phyloP scores from a whole-genome alignment of 1,139 yeast species.

The Blastobotrys petasosporus region DNA sequence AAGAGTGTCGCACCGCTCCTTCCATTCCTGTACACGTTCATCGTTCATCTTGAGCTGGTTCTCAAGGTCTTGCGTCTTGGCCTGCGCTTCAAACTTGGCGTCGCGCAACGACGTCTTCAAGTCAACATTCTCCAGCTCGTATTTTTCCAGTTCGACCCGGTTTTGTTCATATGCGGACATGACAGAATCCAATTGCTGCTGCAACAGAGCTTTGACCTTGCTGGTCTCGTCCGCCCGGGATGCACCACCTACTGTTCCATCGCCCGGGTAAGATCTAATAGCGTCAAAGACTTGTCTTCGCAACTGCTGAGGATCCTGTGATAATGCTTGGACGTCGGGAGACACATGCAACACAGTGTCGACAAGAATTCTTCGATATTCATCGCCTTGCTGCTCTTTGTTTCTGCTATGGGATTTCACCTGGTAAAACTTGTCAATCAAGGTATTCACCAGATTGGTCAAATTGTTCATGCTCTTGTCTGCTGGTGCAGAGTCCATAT shows the following conservation, averaged over 20 bases:
- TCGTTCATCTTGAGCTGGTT: constrained; percentile 26
- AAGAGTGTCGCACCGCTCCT: constrained; percentile 29
- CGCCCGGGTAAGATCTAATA: neutral
- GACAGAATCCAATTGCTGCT: constrained; percentile 21
- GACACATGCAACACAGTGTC: constrained; percentile 6
- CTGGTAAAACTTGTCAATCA: neutral
- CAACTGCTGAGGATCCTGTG: constrained; percentile 1
- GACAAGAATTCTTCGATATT: constrained; percentile 1
- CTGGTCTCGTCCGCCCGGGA: constrained; percentile 5
- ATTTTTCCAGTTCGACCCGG: constrained; percentile 28
- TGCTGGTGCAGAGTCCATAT: too few relatives aligned
- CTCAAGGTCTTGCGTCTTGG: constrained; percentile 26
- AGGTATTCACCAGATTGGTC: constrained; percentile 2
- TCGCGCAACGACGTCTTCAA: constrained; percentile 34
- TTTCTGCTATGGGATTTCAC: neutral
- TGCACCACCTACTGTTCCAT: neutral
- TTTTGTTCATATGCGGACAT: constrained; percentile 24
- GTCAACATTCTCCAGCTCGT: constrained; percentile 33
- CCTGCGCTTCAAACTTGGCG: constrained; percentile 26
- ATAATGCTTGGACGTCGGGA: constrained; percentile 4
- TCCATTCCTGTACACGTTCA: constrained; percentile 29
- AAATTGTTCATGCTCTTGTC: neutral
- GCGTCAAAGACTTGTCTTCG: constrained; percentile 4
- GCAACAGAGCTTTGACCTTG: constrained; percentile 18
- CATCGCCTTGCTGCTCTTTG: constrained; percentile 3